Evolutionary conservation across 2,329 filamentous ascomycete genomes (phyloP), one percentile per base, ranked within the genome.

Genomic region (Colletotrichum sansevieriae): DNA sequence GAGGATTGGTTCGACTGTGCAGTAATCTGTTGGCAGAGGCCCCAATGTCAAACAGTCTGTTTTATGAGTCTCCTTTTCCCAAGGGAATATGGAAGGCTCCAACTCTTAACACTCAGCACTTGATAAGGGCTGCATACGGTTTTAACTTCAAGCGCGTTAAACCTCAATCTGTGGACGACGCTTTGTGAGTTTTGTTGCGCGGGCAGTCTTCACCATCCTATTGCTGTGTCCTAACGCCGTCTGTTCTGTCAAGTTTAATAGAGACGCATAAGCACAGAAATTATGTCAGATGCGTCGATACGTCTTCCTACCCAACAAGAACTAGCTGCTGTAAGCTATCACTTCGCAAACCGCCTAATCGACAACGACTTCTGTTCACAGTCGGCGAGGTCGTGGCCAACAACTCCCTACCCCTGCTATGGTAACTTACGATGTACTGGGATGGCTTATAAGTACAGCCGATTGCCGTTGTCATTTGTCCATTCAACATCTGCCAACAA

Each of bases 141-240:
- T 41, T n/a, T 25, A 20, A 59, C 29, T 25, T 22, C 37, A 60
- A 49, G 35, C n/a, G 25, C 29, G 20, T 25, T 18, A n/a, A 39
- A 43, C 18, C 33, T 25, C 33, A 29, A 22, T 29, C 22, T n/a
- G 8, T 12, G 25, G 22, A 35, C 33, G 37, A 33, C 25, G 20
- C 10, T 44, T 62, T 10, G 10, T n/a, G 35, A 20, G 25, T n/a
- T 63, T 47, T 9, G 37, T 41, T 39, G 61, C 62, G 60, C 61
- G 54, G 61, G 55, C 47, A 55, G 57, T 65, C 46, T 65, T 59
- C 39, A 65, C 39, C 47, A 54, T 47, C 61, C 37, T 60, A 37
- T 20, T 41, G 39, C 46, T 39, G 29, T 29, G 29, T 65, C 61
- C 47, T 39, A 63, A 44, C 54, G 61, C 25, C 47, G 20, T 60